Base-by-base conservation (phyloP, 495 filamentous ascomycete species). In the Amniculicola lignicola region DNA sequence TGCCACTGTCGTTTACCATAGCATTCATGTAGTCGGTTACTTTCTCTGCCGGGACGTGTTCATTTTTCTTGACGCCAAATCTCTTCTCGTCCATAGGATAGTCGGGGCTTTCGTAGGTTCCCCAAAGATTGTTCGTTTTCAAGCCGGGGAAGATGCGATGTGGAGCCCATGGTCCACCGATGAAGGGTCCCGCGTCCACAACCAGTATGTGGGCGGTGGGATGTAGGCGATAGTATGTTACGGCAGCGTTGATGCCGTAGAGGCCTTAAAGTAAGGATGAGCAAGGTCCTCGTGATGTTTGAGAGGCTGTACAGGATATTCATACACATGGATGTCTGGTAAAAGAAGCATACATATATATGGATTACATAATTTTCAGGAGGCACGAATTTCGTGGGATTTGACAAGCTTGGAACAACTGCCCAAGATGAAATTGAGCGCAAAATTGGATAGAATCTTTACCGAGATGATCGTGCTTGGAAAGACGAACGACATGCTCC, bases 151-250 rank as follows among this genome's bases (percentile, higher is more conserved):
- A 90, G 23, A 86, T 70, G 0, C 60, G 48, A 40, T 59, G 24
- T 7, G 48, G 36, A 3, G 80, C 75, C 88, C 88, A 92, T 35
- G 83, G 79, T 24, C 88, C 87, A 6, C 88, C 88, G 22, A 90
- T 65, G 0, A 81, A 77, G 10, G 67, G 61, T 3, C 74, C 74
- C 1, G 72, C 68, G 11, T 88, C 85, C 25, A 86, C 61, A 0
- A 87, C 65, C 2, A 76, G 49, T 12, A 85, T 55, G 37, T 70
- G 66, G 23, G 73, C 66, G 19, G 63, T 65, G 23, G 81, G 81
- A 44, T 83, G 70, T 42, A 82, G 56, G 44, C 82, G 72, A 22
- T 75, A 72, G 63, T 82, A 84, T 25, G 82, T 85, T 59, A 79
- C 79, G 28, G 85, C 75, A 5, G 76, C 71, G 19, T 75, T 74